These are phyloP conservation scores for Azolla pinnata DNA, from an alignment of 75 land plant species.

Conservation along the genomic window DNA sequence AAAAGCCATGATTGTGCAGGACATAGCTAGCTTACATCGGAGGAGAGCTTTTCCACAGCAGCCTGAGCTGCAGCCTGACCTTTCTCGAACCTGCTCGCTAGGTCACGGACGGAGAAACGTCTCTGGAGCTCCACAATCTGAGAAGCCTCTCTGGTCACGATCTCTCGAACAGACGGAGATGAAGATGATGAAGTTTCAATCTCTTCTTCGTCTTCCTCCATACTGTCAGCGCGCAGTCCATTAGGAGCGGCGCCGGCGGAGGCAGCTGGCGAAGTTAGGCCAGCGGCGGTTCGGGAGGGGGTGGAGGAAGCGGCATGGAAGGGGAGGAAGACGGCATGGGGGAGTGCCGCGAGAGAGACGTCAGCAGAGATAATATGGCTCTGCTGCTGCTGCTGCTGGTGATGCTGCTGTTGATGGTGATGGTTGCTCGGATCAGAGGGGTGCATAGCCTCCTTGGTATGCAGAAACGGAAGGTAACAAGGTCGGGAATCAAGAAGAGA, in stretches of 20 bases:
- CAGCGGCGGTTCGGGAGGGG: no score
- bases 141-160: slow-evolving; percentile 66
- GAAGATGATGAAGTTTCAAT: background rate
- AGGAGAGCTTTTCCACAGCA: slow-evolving; percentile 55
- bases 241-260: background rate
- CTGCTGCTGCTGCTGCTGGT: no score
- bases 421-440: no score
- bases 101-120: slow-evolving; percentile 85
- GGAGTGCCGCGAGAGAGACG: no score
- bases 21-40: slow-evolving; percentile 42
- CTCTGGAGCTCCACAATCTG: slow-evolving; percentile 64
- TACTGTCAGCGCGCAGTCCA: background rate
- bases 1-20: background rate
- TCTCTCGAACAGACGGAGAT: slow-evolving; percentile 39
- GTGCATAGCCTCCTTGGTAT: no score
- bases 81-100: slow-evolving; percentile 74
- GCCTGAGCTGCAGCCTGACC: slow-evolving; percentile 66
- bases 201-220: background rate
- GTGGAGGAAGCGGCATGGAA: no score
- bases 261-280: background rate
- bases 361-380: no score
- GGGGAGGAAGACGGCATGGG: no score
- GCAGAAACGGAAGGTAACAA: no score
- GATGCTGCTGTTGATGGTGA: no score
- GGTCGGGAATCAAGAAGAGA: no score